Evolutionary conservation across 2,329 filamentous ascomycete species (phyloP), one percentile per base, ranked within the genome.

Genomic region (Sclerotinia minor): DNA sequence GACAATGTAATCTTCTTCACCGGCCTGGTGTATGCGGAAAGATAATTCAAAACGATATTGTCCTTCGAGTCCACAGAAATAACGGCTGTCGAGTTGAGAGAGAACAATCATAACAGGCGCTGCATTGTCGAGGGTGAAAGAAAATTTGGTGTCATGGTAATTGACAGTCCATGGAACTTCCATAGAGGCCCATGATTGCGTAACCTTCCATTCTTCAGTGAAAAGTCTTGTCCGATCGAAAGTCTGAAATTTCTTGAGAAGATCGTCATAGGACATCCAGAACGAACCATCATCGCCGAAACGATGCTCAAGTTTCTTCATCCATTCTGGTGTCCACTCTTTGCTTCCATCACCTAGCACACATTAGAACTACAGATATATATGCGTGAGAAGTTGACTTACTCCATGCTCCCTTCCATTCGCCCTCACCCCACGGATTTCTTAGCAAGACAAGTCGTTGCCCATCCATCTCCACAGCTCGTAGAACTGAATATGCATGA

Each of bases 161-260:
- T 86, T 83, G 2, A 82, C 78, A 71, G 83, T 84, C 86, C 86
- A 89, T 0, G 85, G 83, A 1, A 89, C 85, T 35, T 84, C 81
- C 8, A 88, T 81, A 0, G 84, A 85, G 52, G 87, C 85, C 86
- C 86, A 89, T 68, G 83, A 81, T 67, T 85, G 83, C n/a, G 82
- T 83, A 55, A 84, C 83, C 63, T 82, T 81, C 87, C 87, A 89
- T 68, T 85, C 82, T 2, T 79, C 75, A 11, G 84, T 82, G 76
- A 89, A 89, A 24, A 89, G 81, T 0, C 87, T 81, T 0, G 87
- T 89, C 15, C 86, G 81, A 72, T 88, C 85, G 65, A 89, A 83
- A 66, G 82, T 81, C 47, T 83, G 82, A 72, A 84, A 89, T 71
- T 87, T 88, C 72, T 83, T 82, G 6, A 89, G 81, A 64, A 89